Percentiles rank a stretch among this genome's conserved stretches.
Conservation (phyloP, 148 eudicot species). For the Chenopodium formosanum region DNA sequence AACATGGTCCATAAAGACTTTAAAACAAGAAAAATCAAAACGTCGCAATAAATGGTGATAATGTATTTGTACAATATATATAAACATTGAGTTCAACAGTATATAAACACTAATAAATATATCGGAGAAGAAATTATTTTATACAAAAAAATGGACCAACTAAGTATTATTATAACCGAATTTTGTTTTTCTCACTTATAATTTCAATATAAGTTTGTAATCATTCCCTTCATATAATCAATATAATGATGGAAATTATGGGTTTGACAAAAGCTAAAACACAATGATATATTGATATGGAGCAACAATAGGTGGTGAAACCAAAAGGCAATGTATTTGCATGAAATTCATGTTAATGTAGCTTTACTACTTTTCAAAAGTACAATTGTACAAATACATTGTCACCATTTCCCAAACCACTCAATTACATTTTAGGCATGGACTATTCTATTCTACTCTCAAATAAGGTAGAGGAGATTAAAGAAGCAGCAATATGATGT, state of each 20-base stretch:
- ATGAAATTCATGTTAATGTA: neutral
- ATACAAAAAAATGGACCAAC: too few species aligned
- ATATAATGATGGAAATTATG: neutral
- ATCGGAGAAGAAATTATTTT: too few species aligned
- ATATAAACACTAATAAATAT: too few species aligned
- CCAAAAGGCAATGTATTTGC: neutral
- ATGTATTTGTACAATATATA: too few species aligned
- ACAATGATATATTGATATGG: constrained; percentile 9
- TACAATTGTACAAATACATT: neutral
- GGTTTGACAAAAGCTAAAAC: neutral
- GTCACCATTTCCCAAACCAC: constrained; percentile 1
- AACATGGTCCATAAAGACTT: too few species aligned
- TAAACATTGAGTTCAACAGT: too few species aligned
- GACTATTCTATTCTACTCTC: neutral
- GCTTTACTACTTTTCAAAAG: neutral
- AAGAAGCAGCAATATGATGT: neutral
- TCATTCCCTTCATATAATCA: neutral
- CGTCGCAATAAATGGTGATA: too few species aligned
- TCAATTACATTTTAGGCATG: constrained; percentile 3
- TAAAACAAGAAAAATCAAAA: too few species aligned
- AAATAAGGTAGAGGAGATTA: neutral
- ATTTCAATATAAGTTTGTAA: too few species aligned
- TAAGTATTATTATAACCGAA: too few species aligned
- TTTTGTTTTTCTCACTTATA: too few species aligned
- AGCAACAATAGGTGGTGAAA: neutral